phyloP scores from a whole-genome alignment of 169 alveolate species.

The Perkinsus chesapeaki region DNA sequence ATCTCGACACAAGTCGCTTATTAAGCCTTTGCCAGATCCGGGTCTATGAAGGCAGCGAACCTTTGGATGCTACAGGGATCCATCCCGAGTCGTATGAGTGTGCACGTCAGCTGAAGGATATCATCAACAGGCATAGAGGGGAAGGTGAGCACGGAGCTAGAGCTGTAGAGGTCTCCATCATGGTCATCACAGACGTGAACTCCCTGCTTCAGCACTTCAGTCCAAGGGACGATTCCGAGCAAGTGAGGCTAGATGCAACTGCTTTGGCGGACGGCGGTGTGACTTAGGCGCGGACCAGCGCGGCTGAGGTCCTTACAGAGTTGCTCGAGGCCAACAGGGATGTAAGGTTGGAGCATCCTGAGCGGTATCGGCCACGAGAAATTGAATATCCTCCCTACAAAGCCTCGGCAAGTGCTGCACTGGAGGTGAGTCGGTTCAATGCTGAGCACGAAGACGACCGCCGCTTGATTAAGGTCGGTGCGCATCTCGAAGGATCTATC shows the following conservation, averaged over 20 bases:
- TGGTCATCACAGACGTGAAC: neutral
- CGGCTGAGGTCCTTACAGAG: neutral
- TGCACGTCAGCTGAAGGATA: neutral
- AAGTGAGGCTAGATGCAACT: neutral
- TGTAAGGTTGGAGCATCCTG: neutral
- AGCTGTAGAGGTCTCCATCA: neutral
- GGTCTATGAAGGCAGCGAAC: neutral
- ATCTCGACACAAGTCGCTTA: no score
- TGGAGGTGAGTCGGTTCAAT: neutral
- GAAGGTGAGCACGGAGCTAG: neutral
- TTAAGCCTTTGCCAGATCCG: no score
- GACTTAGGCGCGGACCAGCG: neutral
- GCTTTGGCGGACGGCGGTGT: neutral
- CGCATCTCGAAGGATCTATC: neutral
- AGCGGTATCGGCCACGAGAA: neutral
- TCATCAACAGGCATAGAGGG: neutral
- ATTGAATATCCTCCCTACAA: neutral
- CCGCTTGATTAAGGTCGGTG: no score
- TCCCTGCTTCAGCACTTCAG: neutral
- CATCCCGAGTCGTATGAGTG: neutral
- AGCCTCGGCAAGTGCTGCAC: neutral
- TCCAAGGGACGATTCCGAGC: neutral
- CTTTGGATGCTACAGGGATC: neutral
- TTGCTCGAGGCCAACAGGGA: neutral
- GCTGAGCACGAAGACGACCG: neutral